Evolutionary conservation across 163 green algal genomes (phyloP).

Genomic region (Chloroidium sp.): DNA sequence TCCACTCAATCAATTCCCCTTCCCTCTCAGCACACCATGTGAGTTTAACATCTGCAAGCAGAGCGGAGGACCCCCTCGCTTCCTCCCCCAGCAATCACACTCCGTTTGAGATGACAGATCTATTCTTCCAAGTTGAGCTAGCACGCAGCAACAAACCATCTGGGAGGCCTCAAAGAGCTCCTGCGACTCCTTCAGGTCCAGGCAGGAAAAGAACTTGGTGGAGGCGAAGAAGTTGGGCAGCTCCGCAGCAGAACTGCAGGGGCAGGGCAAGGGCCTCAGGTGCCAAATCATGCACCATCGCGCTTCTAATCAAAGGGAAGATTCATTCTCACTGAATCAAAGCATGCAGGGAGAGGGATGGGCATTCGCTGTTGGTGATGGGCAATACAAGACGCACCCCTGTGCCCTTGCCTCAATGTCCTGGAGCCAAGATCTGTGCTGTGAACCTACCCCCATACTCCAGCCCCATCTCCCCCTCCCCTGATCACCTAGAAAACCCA

Average conservation of each 20-base stretch:
- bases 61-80: too few relatives aligned
- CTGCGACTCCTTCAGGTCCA: constrained; percentile 61
- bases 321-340: background rate
- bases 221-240: constrained; percentile 63
- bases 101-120: too few relatives aligned
- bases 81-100: too few relatives aligned
- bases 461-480: too few relatives aligned
- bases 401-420: too few relatives aligned
- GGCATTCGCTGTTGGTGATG: background rate
- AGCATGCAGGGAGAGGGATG: too few relatives aligned
- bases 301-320: background rate
- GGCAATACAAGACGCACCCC: background rate
- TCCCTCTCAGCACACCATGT: too few relatives aligned
- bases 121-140: constrained; percentile 10
- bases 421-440: too few relatives aligned
- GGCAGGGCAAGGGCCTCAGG: background rate
- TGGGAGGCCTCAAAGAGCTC: constrained; percentile 52
- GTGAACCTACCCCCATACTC: too few relatives aligned
- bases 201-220: constrained; percentile 72
- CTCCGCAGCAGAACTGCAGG: constrained; percentile 20
- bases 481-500: too few relatives aligned
- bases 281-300: background rate
- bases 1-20: too few relatives aligned
- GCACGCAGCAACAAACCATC: constrained; percentile 17
- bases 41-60: too few relatives aligned